Percentiles rank a stretch among this genome's conserved stretches.
Conservation (phyloP, 2,329 filamentous ascomycete species). For the Sarocladium brachiariae region DNA sequence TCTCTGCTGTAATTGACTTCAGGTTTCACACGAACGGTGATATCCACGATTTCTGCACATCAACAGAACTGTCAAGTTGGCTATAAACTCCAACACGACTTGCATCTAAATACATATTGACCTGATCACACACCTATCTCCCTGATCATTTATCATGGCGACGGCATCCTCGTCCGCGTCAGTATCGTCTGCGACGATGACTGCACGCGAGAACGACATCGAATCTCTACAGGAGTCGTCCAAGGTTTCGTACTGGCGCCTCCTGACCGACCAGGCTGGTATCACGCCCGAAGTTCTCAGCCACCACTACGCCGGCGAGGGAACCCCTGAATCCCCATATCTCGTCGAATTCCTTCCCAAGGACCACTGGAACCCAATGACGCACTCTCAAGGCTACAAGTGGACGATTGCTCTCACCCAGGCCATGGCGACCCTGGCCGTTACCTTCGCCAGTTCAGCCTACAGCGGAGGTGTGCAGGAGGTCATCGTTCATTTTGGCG, state of each 20-base stretch:
- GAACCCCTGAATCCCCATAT: slow-evolving; percentile 61
- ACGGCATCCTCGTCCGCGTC: slow-evolving; percentile 10
- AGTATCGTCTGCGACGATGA: slow-evolving; percentile 24
- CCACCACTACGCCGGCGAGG: slow-evolving; percentile 50
- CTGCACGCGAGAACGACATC: slow-evolving; percentile 28
- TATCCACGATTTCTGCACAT: too few species aligned
- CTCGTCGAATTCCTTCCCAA: slow-evolving; percentile 60
- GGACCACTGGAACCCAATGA: slow-evolving; percentile 62
- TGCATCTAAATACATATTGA: too few species aligned
- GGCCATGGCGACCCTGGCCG: slow-evolving; percentile 60
- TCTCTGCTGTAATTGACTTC: too few species aligned
- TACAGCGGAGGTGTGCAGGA: slow-evolving; percentile 52
- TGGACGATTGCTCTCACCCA: slow-evolving; percentile 59
- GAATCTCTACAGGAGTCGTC: slow-evolving; percentile 31
- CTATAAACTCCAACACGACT: too few species aligned
- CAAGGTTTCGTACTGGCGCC: slow-evolving; percentile 39
- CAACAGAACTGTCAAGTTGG: not conserved
- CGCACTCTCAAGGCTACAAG: slow-evolving; percentile 49
- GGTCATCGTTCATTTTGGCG: slow-evolving; percentile 48
- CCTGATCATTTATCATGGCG: not conserved
- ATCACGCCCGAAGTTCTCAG: slow-evolving; percentile 50
- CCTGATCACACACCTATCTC: not conserved
- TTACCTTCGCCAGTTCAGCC: slow-evolving; percentile 64
- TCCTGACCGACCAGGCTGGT: slow-evolving; percentile 51
- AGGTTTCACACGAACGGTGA: too few species aligned